Base-by-base conservation (phyloP, 176 grass and related monocot species). In the Cocos nucifera region DNA sequence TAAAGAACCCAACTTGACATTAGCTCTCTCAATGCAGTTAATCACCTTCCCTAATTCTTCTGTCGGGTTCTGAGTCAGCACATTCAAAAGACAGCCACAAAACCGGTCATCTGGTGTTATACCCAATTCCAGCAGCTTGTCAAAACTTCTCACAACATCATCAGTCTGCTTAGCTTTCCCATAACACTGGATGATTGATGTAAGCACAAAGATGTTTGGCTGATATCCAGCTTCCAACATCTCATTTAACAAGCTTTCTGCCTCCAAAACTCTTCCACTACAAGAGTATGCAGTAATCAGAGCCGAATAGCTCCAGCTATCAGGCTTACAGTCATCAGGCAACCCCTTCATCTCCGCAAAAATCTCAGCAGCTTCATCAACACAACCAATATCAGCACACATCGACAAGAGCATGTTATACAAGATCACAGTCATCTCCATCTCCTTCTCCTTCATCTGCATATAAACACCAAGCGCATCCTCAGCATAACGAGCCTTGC, bases 341-440 rank as follows among this genome's bases (percentile, higher is more conserved):
- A 67, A 69, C 0, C 77, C 66, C 73, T 97, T 97, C 87, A 92
- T 97, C 72, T 81, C 79, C 16, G 78, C 57, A 66, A 92, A 97
- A 20, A 91, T 77, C 57, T 88, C 76, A 66, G 81, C 81, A 6
- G 87, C 87, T 64, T 97, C 87, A 3, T 85, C 78, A 4, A 85
- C 35, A 4, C 76, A 85, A 53, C 93, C 93, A 50, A 97, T 77
- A 76, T 92, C 93, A 0, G 93, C 84, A 16, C 87, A 88, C 93
- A 97, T 91, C 4, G 93, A 71, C n/a, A 97, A 61, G 49, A 97
- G 82, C 75, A 80, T 85, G 64, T 97, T 91, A 77, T 83, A 83
- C 0, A 78, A 21, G 58, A 85, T 51, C 4, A 85, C 73, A 18
- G 83, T 78, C 6, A 83, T 65, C 78, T 73, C 65, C 65, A 85